These are phyloP conservation scores for Solanum ossicruentum DNA, from an alignment of 257 asterid species.

Conservation along the genomic window DNA sequence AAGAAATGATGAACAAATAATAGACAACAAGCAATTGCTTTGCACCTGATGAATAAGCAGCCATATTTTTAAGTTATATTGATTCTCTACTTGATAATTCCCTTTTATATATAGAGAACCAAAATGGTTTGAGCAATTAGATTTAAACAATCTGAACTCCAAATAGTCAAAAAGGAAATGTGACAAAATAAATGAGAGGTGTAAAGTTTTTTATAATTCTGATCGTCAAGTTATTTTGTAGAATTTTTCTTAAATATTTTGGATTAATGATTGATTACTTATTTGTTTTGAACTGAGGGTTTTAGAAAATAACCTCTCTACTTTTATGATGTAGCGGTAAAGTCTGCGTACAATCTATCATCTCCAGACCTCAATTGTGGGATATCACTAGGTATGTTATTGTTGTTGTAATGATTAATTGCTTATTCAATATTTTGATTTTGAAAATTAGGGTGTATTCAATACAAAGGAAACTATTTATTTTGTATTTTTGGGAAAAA, in stretches of 20 bases:
- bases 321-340: too few relatives aligned
- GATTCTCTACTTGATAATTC: neutral
- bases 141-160: neutral
- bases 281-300: neutral
- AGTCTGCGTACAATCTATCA: too few relatives aligned
- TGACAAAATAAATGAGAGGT: neutral
- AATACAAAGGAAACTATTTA: too few relatives aligned
- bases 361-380: too few relatives aligned
- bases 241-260: neutral
- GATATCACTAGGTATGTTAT: too few relatives aligned
- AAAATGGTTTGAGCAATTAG: neutral
- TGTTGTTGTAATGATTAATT: too few relatives aligned
- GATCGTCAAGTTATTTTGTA: neutral
- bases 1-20: slow-evolving; percentile 4
- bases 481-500: too few relatives aligned
- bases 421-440: neutral
- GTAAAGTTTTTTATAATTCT: neutral
- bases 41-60: neutral
- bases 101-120: neutral
- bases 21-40: slow-evolving; percentile 2
- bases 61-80: neutral
- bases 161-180: neutral
- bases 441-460: too few relatives aligned
- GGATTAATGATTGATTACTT: neutral
- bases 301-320: too few relatives aligned